Evolutionary conservation across 192 early-diverging fungal species (phyloP).

Genomic region (Coemansia erecta): DNA sequence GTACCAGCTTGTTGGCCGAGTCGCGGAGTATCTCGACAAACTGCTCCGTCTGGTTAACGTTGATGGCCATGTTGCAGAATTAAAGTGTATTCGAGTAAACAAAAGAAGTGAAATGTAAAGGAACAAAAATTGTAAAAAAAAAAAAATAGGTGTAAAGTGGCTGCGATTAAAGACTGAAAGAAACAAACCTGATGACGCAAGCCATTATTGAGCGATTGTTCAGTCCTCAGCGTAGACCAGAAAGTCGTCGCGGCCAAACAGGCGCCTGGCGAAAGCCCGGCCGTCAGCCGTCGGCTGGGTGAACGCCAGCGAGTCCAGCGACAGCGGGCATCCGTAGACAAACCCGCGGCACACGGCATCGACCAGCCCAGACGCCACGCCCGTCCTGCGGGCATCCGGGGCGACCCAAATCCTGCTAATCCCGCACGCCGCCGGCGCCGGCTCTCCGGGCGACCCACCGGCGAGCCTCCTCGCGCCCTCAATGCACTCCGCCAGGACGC

Average conservation of each 20-base stretch:
- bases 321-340: conserved; percentile 46
- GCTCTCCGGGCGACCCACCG: background rate
- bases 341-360: conserved; percentile 39
- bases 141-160: no score
- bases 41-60: conserved; percentile 42
- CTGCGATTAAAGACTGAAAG: background rate
- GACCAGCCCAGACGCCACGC: conserved; percentile 45
- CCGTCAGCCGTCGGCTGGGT: conserved; percentile 57
- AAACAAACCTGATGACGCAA: background rate
- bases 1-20: conserved; percentile 40
- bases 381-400: conserved; percentile 39
- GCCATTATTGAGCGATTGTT: no score
- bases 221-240: conserved; percentile 51
- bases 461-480: conserved; percentile 6
- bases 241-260: conserved; percentile 53
- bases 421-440: conserved; percentile 42
- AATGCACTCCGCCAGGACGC: conserved; percentile 53
- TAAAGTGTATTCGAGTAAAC: background rate
- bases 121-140: background rate
- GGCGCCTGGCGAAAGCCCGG: conserved; percentile 42
- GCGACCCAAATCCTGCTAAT: conserved; percentile 60
- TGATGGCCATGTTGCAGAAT: conserved; percentile 30
- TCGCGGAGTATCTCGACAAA: conserved; percentile 43
- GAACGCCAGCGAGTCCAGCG: conserved; percentile 41
- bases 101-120: background rate